Evolutionary conservation across 2,329 filamentous ascomycete genomes (phyloP).

Genomic region (Talaromyces sp.): DNA sequence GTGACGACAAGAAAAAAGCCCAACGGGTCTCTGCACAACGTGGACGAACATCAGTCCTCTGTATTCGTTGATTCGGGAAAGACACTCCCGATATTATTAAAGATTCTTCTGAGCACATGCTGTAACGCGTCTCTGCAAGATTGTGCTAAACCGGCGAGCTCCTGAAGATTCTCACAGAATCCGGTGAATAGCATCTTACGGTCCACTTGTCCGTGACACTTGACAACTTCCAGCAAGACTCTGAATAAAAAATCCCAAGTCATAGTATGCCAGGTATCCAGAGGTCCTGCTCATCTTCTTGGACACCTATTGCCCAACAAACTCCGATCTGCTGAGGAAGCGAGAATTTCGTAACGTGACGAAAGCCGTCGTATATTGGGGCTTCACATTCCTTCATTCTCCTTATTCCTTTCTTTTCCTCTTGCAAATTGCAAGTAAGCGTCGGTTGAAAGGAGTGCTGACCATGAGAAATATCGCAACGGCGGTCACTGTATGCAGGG

Average conservation of each 20-base stretch:
- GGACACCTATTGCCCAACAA: neutral
- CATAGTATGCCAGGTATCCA: neutral
- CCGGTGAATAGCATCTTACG: neutral
- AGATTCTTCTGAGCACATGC: neutral
- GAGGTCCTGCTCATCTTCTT: neutral
- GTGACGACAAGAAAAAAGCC: neutral
- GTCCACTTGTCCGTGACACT: neutral
- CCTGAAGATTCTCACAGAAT: no score
- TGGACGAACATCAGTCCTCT: neutral
- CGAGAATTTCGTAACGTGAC: neutral
- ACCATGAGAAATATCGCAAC: no score
- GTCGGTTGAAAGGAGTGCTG: neutral
- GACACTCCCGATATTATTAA: no score
- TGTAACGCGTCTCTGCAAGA: neutral
- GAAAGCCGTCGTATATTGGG: neutral
- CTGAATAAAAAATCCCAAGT: neutral
- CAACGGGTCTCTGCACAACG: neutral
- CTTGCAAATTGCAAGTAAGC: neutral
- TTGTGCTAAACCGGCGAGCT: neutral
- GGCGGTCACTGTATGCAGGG: neutral
- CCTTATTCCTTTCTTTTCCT: neutral
- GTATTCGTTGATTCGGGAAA: neutral
- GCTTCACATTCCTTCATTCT: neutral
- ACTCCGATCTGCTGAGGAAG: neutral
- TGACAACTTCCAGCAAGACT: neutral